Percentiles rank a stretch among this genome's conserved stretches.
phyloP scores from a whole-genome alignment of 768 basidiomycete genomes.

The Kwoniella pini region DNA sequence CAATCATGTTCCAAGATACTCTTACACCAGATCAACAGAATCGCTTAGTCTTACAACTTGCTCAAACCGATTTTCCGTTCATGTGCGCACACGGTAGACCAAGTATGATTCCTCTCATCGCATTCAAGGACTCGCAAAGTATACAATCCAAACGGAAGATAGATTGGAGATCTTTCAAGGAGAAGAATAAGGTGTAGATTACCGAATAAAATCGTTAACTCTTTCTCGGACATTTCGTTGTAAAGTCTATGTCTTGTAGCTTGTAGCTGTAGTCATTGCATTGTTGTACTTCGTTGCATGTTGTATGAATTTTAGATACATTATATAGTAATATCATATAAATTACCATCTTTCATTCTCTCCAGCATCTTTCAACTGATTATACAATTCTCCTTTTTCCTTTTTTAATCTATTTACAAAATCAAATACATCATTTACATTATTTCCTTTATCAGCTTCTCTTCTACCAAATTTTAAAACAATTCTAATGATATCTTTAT shows the following conservation, averaged over 20 bases:
- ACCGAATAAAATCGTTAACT: too few species aligned
- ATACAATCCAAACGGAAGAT: conserved; percentile 7
- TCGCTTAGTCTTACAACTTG: conserved; percentile 67
- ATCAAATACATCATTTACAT: conserved; percentile 1
- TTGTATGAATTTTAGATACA: conserved; percentile 7
- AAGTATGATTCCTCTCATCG: conserved; percentile 60
- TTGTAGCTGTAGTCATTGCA: not conserved
- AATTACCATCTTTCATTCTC: conserved; percentile 2
- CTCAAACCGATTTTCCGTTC: conserved; percentile 78
- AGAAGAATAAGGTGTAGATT: not conserved
- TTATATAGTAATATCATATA: not conserved
- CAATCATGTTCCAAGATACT: conserved; percentile 94
- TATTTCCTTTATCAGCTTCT: conserved; percentile 12
- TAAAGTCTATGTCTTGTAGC: not conserved
- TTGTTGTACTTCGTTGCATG: conserved; percentile 11
- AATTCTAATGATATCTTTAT: conserved; percentile 25
- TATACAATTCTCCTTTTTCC: conserved; percentile 37
- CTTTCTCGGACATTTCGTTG: too few species aligned
- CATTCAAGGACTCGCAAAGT: not conserved
- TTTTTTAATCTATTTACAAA: conserved; percentile 19
- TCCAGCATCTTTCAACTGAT: conserved; percentile 20
- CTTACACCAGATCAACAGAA: conserved; percentile 70
- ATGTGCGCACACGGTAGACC: conserved; percentile 93
- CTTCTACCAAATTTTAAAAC: conserved; percentile 41
- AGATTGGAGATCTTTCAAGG: conserved; percentile 14